Evolutionary conservation across 805 yeast species (phyloP).

Genomic region (Jamesozyma piceae): DNA sequence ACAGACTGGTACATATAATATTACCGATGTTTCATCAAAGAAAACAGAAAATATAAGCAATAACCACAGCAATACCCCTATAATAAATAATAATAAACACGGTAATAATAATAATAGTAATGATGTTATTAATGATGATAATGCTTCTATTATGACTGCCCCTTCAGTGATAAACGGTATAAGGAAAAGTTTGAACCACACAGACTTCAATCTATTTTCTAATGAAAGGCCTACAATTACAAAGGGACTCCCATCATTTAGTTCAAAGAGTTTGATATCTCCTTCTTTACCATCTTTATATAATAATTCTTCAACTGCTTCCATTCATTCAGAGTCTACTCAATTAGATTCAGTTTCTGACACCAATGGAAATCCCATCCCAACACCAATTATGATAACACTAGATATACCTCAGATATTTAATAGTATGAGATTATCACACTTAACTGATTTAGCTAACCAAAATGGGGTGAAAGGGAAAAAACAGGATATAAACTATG

Average conservation of each 20-base stretch:
- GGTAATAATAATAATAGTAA: not conserved
- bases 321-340: slow-evolving; percentile 8
- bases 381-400: slow-evolving; percentile 18
- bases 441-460: not conserved
- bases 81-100: not conserved
- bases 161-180: not conserved
- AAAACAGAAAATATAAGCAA: not conserved
- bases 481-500: slow-evolving; percentile 1
- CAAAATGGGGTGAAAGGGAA: slow-evolving; percentile 1
- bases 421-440: slow-evolving; percentile 21
- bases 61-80: not conserved
- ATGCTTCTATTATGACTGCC: not conserved
- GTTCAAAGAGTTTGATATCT: slow-evolving; percentile 12
- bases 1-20: slow-evolving; percentile 19
- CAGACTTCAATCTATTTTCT: slow-evolving; percentile 9
- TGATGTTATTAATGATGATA: not conserved
- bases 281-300: slow-evolving; percentile 1
- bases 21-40: not conserved
- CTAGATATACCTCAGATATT: slow-evolving; percentile 26
- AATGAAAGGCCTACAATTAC: slow-evolving; percentile 11
- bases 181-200: slow-evolving; percentile 15
- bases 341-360: slow-evolving; percentile 7
- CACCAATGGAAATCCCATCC: not conserved
- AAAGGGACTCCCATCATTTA: slow-evolving; percentile 11
- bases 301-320: slow-evolving; percentile 8